Percentiles rank a stretch among this genome's conserved stretches.
phyloP scores from a whole-genome alignment of 768 basidiomycete genomes.

The Tricholoma matsutake region DNA sequence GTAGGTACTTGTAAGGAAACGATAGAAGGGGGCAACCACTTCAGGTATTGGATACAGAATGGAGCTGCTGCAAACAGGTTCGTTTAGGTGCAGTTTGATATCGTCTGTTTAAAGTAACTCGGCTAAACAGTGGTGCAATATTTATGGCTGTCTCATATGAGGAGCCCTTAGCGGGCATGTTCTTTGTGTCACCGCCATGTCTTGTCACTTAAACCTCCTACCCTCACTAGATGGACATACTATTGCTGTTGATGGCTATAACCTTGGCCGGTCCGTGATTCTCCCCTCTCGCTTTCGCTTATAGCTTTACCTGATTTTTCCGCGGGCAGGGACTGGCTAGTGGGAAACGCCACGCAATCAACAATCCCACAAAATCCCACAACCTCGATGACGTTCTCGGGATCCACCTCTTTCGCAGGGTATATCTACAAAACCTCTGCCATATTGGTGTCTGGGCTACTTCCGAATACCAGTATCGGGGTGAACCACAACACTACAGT shows the following conservation, averaged over 20 bases:
- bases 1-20: constrained; percentile 88
- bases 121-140: constrained; percentile 54
- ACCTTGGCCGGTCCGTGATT: constrained; percentile 61
- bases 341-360: constrained; percentile 73
- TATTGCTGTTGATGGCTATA: constrained; percentile 77
- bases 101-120: background rate
- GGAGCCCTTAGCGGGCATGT: constrained; percentile 53
- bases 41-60: constrained; percentile 86
- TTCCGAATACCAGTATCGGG: constrained; percentile 64
- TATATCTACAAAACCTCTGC: constrained; percentile 76
- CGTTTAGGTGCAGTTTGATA: constrained; percentile 12
- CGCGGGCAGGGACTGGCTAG: constrained; percentile 74
- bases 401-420: constrained; percentile 56
- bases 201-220: constrained; percentile 2
- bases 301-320: background rate
- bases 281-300: background rate
- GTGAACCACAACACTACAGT: constrained; percentile 69
- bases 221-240: constrained; percentile 52
- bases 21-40: constrained; percentile 81
- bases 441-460: constrained; percentile 63
- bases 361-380: constrained; percentile 44
- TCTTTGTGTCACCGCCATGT: background rate
- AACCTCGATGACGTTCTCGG: constrained; percentile 60
- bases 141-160: constrained; percentile 80
- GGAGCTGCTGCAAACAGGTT: constrained; percentile 60